Conservation (phyloP, 345 rosid species). For the Ceriops zippeliana region DNA sequence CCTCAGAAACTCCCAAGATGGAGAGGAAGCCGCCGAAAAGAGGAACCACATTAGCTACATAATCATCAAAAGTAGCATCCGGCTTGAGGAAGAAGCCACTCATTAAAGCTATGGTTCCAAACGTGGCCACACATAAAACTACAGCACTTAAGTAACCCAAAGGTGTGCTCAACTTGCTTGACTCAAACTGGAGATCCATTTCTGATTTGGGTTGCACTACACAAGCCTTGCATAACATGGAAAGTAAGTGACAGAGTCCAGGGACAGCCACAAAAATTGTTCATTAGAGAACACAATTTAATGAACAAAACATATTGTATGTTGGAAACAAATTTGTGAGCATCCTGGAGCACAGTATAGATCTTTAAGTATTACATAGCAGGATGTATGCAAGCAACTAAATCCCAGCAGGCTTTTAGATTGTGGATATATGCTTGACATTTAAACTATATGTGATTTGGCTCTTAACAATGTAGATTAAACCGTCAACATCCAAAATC, state of each 20-base stretch:
- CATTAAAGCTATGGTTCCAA: slow-evolving; percentile 84
- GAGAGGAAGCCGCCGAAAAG: slow-evolving; percentile 80
- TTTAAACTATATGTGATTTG: no score
- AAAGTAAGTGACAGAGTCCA: neutral
- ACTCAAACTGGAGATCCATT: slow-evolving; percentile 82
- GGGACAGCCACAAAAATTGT: neutral
- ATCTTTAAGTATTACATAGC: no score
- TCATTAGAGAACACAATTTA: neutral
- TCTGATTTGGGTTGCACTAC: slow-evolving; percentile 90
- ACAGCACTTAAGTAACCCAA: slow-evolving; percentile 77
- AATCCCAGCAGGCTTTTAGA: no score
- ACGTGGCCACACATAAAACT: slow-evolving; percentile 62
- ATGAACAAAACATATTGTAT: neutral
- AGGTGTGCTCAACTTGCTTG: slow-evolving; percentile 77
- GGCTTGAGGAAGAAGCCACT: slow-evolving; percentile 95
- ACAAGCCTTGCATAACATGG: slow-evolving; percentile 55
- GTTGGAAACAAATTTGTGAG: no score
- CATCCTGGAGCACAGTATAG: no score
- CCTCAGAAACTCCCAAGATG: slow-evolving; percentile 91
- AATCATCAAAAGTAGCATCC: slow-evolving; percentile 79
- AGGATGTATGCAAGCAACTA: no score
- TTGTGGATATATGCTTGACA: no score
- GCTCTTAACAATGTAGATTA: no score
- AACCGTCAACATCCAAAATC: no score
- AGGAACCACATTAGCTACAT: slow-evolving; percentile 66